These are phyloP conservation scores for Gossypium laxum DNA, from an alignment of 441 rosid genomes.

Conservation along the genomic window DNA sequence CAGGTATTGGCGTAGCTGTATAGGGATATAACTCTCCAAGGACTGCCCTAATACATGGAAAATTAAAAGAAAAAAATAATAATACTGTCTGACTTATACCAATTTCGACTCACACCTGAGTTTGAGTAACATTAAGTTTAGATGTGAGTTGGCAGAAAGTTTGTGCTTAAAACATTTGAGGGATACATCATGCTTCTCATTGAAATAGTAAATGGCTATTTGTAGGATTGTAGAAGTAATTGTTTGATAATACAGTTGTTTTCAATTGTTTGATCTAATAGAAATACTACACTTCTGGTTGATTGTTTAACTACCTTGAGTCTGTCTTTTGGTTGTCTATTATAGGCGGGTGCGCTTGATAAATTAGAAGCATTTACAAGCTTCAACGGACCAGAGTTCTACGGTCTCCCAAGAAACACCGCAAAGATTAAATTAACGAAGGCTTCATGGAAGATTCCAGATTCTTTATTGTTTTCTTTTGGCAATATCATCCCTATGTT, in stretches of 20 bases:
- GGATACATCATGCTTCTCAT: background rate
- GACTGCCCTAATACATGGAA: background rate
- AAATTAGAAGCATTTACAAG: constrained; percentile 85
- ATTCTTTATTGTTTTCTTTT: constrained; percentile 47
- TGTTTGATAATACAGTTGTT: background rate
- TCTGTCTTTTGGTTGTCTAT: background rate
- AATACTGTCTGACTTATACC: no score
- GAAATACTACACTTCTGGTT: background rate
- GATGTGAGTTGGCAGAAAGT: background rate
- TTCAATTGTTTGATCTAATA: background rate
- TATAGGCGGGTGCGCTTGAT: constrained; percentile 78
- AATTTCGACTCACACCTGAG: no score
- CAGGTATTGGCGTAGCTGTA: background rate
- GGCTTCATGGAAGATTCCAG: constrained; percentile 64
- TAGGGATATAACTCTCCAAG: background rate
- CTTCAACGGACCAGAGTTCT: constrained; percentile 91
- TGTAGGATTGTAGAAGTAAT: background rate
- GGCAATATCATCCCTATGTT: constrained; percentile 81
- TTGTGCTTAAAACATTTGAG: background rate
- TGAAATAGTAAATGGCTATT: background rate
- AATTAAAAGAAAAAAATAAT: background rate
- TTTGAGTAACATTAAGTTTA: background rate
- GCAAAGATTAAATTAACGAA: constrained; percentile 56
- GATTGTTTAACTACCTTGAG: background rate
- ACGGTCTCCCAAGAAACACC: constrained; percentile 74